A percentile compares a stretch with the other conserved stretches of the same genome.
These are phyloP conservation scores for Glonium stellatum DNA, from an alignment of 495 filamentous ascomycete genomes.

Conservation along the genomic window DNA sequence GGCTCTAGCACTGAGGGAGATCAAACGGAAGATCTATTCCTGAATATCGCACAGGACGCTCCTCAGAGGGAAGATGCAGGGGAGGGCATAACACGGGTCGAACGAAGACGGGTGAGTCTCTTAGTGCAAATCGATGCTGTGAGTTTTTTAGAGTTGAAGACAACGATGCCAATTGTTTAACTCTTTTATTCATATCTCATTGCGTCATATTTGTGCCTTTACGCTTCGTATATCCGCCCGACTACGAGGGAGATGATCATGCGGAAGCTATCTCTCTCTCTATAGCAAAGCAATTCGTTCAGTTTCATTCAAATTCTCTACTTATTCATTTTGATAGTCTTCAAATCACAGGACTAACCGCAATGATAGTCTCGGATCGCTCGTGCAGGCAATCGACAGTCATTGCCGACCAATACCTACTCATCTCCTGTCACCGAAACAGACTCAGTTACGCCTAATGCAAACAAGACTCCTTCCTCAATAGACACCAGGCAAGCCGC, in stretches of 20 bases:
- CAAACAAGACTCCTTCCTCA: constrained; percentile 13
- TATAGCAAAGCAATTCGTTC: neutral
- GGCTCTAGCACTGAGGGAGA: constrained; percentile 10
- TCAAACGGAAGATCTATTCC: constrained; percentile 52
- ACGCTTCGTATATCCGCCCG: too few relatives aligned
- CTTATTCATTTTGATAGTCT: neutral
- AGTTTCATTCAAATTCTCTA: constrained; percentile 15
- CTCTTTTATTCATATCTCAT: too few relatives aligned
- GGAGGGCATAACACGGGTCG: constrained; percentile 39
- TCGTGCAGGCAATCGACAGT: constrained; percentile 23
- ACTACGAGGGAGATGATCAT: neutral
- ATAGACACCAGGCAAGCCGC: constrained; percentile 14
- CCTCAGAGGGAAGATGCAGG: constrained; percentile 42
- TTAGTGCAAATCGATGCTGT: neutral
- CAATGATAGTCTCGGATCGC: constrained; percentile 27
- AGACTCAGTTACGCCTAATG: constrained; percentile 10
- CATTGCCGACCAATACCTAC: constrained; percentile 20
- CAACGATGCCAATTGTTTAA: neutral
- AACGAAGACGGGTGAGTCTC: constrained; percentile 42
- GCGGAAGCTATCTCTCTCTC: neutral
- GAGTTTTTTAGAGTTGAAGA: neutral
- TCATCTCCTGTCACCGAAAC: constrained; percentile 14
- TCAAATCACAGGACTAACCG: constrained; percentile 3
- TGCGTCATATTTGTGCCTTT: too few relatives aligned
- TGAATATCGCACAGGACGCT: constrained; percentile 56